Percentiles rank a stretch among this genome's conserved stretches.
Evolutionary conservation across 805 yeast genomes (phyloP).

Genomic region (Candida glaebosa): DNA sequence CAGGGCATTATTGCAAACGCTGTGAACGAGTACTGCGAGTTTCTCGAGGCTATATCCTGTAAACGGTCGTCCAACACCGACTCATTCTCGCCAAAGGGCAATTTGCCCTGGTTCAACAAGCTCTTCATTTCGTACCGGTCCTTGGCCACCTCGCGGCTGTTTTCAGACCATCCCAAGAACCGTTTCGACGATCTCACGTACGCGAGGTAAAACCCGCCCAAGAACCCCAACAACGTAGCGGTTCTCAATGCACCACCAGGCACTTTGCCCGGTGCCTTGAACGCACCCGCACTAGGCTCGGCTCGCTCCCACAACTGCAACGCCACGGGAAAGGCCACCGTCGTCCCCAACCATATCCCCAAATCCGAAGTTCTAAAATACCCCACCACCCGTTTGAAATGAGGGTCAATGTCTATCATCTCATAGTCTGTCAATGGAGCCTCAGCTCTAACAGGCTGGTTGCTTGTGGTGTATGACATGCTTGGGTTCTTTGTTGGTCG

Average conservation of each 20-base stretch:
- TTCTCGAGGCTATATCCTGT: slow-evolving; percentile 72
- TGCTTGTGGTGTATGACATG: slow-evolving; percentile 39
- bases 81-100: slow-evolving; percentile 64
- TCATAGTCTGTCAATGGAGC: slow-evolving; percentile 40
- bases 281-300: slow-evolving; percentile 40
- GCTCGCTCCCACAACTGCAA: slow-evolving; percentile 41
- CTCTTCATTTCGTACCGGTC: slow-evolving; percentile 74
- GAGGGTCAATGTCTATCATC: slow-evolving; percentile 75
- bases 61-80: slow-evolving; percentile 56
- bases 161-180: slow-evolving; percentile 77
- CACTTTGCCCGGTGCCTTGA: slow-evolving; percentile 47
- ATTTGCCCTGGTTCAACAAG: slow-evolving; percentile 58
- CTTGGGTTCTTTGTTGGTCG: slow-evolving; percentile 6
- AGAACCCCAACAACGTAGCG: slow-evolving; percentile 57
- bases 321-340: slow-evolving; percentile 42
- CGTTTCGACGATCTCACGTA: slow-evolving; percentile 66
- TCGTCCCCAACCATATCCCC: slow-evolving; percentile 41
- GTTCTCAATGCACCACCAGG: slow-evolving; percentile 56
- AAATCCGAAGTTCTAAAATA: slow-evolving; percentile 71
- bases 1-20: slow-evolving; percentile 65
- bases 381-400: slow-evolving; percentile 64
- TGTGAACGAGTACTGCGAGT: slow-evolving; percentile 68
- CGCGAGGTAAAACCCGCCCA: slow-evolving; percentile 73
- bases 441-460: slow-evolving; percentile 40
- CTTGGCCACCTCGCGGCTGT: slow-evolving; percentile 61